Evolutionary conservation across 495 filamentous ascomycete species (phyloP).

Genomic region (Echria macrotheca): DNA sequence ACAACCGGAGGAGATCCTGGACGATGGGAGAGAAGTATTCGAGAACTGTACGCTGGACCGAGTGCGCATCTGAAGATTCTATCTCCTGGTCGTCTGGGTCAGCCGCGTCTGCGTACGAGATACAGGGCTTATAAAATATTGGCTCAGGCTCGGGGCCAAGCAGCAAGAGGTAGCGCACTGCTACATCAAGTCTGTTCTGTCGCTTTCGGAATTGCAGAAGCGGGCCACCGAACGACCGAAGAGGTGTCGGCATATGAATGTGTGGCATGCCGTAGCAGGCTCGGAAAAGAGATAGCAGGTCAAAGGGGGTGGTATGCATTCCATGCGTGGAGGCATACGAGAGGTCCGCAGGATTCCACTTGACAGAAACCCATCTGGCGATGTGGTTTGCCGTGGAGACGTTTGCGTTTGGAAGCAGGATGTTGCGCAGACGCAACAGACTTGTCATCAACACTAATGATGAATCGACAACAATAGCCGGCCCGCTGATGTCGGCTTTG

Average conservation of each 20-base stretch:
- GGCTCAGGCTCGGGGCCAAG: slow-evolving; percentile 20
- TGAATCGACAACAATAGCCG: slow-evolving; percentile 71
- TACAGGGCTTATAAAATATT: too few relatives aligned
- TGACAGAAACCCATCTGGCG: slow-evolving; percentile 71
- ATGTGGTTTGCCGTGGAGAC: slow-evolving; percentile 61
- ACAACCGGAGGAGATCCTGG: slow-evolving; percentile 34
- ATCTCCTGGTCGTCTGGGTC: slow-evolving; percentile 11
- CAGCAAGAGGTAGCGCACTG: slow-evolving; percentile 40
- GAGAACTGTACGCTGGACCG: slow-evolving; percentile 41
- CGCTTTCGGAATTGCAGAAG: slow-evolving; percentile 31
- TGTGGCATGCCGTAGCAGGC: slow-evolving; percentile 36
- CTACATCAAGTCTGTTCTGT: slow-evolving; percentile 15
- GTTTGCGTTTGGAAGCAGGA: slow-evolving; percentile 58
- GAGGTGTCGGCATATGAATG: slow-evolving; percentile 19
- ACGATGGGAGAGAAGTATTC: slow-evolving; percentile 46
- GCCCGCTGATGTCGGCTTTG: slow-evolving; percentile 74
- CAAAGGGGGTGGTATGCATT: slow-evolving; percentile 34
- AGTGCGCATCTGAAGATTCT: slow-evolving; percentile 36
- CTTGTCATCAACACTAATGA: slow-evolving; percentile 68
- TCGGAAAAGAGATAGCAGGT: slow-evolving; percentile 41
- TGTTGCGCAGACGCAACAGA: slow-evolving; percentile 52
- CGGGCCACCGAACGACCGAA: slow-evolving; percentile 34
- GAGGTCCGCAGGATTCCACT: slow-evolving; percentile 60
- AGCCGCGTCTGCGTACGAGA: slow-evolving; percentile 2
- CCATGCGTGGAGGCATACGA: slow-evolving; percentile 37